Percentiles rank a stretch among this genome's conserved stretches.
Conservation (phyloP, 345 rosid species). For the Eucalyptus pauciflora region DNA sequence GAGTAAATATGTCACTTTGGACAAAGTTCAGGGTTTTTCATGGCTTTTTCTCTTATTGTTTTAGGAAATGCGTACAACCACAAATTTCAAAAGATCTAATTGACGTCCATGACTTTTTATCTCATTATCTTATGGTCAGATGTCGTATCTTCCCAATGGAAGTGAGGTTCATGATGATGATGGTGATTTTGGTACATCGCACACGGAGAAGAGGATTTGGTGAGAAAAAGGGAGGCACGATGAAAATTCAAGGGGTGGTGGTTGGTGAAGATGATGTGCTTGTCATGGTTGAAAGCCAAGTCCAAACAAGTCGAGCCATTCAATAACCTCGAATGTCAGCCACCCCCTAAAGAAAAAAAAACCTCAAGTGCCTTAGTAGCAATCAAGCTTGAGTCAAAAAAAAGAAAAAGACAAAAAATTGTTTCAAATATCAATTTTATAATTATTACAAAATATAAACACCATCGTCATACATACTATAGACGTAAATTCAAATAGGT, state of each 20-base stretch:
- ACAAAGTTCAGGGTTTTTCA: too few relatives aligned
- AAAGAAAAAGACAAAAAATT: too few relatives aligned
- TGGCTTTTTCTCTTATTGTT: not conserved
- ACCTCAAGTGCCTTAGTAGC: not conserved
- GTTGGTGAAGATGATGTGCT: not conserved
- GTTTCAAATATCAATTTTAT: not conserved
- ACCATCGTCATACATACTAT: not conserved
- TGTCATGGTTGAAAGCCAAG: not conserved
- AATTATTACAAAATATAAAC: not conserved
- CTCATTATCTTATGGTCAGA: not conserved
- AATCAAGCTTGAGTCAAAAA: not conserved
- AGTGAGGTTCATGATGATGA: not conserved
- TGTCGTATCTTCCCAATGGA: not conserved
- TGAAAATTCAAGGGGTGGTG: not conserved
- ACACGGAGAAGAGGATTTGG: not conserved
- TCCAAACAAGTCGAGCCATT: not conserved
- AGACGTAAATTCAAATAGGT: not conserved
- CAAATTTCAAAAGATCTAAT: not conserved
- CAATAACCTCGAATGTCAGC: not conserved
- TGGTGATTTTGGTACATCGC: not conserved
- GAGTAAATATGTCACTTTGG: too few relatives aligned
- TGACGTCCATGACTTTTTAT: not conserved
- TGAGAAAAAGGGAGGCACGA: not conserved
- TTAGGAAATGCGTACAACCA: not conserved
- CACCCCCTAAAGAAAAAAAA: not conserved